phyloP scores from a whole-genome alignment of 1,284 basidiomycete species.

The Heterobasidion annosum region DNA sequence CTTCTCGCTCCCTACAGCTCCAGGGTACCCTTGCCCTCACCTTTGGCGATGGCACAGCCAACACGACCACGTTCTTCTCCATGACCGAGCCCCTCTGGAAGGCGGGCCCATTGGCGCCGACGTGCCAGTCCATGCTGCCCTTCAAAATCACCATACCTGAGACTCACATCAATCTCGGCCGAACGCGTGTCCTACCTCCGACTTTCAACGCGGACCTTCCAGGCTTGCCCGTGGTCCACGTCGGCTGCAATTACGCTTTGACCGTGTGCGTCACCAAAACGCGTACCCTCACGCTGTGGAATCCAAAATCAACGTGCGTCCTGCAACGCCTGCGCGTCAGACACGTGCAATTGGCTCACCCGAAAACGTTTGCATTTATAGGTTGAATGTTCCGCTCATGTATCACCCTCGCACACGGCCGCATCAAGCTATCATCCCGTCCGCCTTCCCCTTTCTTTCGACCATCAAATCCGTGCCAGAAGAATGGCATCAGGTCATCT shows the following conservation, averaged over 20 bases:
- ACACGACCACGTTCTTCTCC: constrained; percentile 23
- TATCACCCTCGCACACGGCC: constrained; percentile 49
- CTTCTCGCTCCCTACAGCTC: constrained; percentile 27
- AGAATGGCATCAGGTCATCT: constrained; percentile 49
- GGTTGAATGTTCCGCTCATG: constrained; percentile 20
- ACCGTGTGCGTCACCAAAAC: constrained; percentile 19
- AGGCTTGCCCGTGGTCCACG: constrained; percentile 22
- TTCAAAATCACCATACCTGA: constrained; percentile 33
- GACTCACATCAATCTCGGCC: constrained; percentile 27
- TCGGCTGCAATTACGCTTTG: constrained; percentile 28
- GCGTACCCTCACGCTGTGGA: constrained; percentile 5
- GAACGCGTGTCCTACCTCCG: constrained; percentile 36
- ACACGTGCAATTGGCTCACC: constrained; percentile 3
- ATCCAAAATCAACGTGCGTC: constrained; percentile 7
- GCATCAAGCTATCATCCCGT: constrained; percentile 28
- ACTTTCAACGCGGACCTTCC: constrained; percentile 30
- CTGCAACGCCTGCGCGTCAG: constrained; percentile 1
- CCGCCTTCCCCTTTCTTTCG: constrained; percentile 29
- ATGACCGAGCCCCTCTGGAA: constrained; percentile 34
- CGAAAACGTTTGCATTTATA: constrained; percentile 17
- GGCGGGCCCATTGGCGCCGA: constrained; percentile 10
- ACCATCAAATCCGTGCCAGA: constrained; percentile 47
- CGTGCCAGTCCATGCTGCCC: constrained; percentile 42
- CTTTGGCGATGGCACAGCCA: constrained; percentile 28
- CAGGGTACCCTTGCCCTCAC: constrained; percentile 37